Percentiles rank a stretch among this genome's conserved stretches.
Conservation (phyloP, 2,329 filamentous ascomycete species). For the Annulohypoxylon truncatum region DNA sequence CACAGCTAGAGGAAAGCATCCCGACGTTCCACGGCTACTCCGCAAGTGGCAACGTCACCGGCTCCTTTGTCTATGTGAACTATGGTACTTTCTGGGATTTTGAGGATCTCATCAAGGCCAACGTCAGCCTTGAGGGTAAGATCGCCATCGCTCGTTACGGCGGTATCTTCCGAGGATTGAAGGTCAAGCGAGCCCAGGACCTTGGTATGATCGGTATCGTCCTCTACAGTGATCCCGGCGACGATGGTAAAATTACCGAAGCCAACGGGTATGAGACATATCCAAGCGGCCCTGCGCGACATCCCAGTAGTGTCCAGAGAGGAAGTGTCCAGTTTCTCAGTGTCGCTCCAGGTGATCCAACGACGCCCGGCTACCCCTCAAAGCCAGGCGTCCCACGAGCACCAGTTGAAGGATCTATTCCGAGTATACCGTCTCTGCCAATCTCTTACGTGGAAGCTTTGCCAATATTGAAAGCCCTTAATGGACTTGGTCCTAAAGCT, state of each 20-base stretch:
- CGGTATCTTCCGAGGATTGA: conserved; percentile 86
- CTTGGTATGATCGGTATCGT: conserved; percentile 88
- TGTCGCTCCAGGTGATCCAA: conserved; percentile 78
- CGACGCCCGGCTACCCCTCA: conserved; percentile 92
- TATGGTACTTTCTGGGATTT: conserved; percentile 90
- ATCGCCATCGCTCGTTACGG: conserved; percentile 91
- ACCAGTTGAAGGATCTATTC: conserved; percentile 75
- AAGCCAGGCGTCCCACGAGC: conserved; percentile 86
- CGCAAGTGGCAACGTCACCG: conserved; percentile 90
- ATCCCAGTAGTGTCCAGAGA: conserved; percentile 89
- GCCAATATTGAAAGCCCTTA: conserved; percentile 88
- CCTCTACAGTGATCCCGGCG: conserved; percentile 88
- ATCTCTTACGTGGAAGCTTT: conserved; percentile 90
- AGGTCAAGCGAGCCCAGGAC: conserved; percentile 92
- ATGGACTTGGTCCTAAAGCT: conserved; percentile 85
- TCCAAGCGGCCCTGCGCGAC: conserved; percentile 85
- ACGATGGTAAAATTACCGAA: conserved; percentile 85
- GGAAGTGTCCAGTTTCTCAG: conserved; percentile 88
- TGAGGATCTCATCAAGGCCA: conserved; percentile 80
- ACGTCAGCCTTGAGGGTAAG: conserved; percentile 82
- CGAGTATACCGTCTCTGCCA: conserved; percentile 89
- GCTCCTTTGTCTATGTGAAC: conserved; percentile 87
- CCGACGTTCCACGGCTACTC: conserved; percentile 97
- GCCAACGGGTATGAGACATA: conserved; percentile 83
- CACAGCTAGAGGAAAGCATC: conserved; percentile 75